Evolutionary conservation across 2,329 filamentous ascomycete genomes (phyloP).

Genomic region (Talaromyces sp.): DNA sequence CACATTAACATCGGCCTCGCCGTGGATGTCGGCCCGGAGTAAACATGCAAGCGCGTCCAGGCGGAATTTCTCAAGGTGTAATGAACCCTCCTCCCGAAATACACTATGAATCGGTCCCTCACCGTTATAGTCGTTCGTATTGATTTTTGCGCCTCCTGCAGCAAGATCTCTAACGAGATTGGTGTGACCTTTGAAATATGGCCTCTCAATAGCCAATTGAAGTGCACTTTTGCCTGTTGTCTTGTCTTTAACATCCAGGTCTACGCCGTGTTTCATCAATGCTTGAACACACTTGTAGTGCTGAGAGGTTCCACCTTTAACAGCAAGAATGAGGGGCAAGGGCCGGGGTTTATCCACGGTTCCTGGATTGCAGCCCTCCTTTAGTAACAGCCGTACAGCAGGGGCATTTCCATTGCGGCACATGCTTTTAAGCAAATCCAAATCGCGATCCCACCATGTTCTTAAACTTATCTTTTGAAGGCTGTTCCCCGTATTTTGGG

Average conservation of each 20-base stretch:
- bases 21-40: background rate
- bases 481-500: background rate
- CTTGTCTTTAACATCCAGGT: background rate
- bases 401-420: background rate
- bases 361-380: background rate
- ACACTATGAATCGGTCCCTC: background rate
- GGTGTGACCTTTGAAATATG: background rate
- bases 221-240: background rate
- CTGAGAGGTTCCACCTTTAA: background rate
- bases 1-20: background rate
- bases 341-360: background rate
- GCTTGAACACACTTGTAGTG: background rate
- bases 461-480: background rate
- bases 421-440: background rate
- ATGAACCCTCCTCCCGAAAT: background rate
- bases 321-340: background rate
- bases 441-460: background rate
- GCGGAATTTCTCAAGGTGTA: background rate
- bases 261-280: background rate
- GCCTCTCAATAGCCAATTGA: background rate
- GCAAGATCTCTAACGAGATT: background rate
- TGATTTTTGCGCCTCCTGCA: background rate
- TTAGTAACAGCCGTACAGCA: background rate
- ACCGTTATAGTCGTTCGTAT: background rate
- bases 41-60: background rate